Evolutionary conservation across 2,329 filamentous ascomycete genomes (phyloP).

Genomic region (Fusarium continuum): DNA sequence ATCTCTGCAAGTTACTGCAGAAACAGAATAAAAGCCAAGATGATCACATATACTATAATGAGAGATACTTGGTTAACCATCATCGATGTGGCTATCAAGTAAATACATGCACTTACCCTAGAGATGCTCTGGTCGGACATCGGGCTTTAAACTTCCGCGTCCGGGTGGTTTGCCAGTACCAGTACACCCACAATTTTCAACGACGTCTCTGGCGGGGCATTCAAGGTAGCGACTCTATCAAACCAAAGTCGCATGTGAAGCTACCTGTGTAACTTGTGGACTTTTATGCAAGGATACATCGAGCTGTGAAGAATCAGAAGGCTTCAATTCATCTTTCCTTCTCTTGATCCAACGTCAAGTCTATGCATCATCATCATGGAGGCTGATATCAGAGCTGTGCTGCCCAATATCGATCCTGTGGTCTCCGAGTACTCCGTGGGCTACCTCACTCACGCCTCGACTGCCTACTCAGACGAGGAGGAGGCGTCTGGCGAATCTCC

Average conservation of each 20-base stretch:
- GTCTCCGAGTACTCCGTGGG: slow-evolving; percentile 93
- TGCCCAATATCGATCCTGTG: slow-evolving; percentile 88
- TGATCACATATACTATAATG: neutral
- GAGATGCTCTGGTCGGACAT: slow-evolving; percentile 18
- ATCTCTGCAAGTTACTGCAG: neutral
- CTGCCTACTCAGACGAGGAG: slow-evolving; percentile 77
- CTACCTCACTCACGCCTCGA: slow-evolving; percentile 93
- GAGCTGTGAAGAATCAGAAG: neutral
- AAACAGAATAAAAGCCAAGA: neutral
- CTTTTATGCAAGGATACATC: neutral
- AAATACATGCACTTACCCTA: slow-evolving; percentile 11
- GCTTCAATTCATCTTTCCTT: neutral
- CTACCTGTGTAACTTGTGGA: neutral
- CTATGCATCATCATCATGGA: slow-evolving; percentile 69
- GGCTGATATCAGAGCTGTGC: slow-evolving; percentile 82
- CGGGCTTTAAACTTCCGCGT: slow-evolving; percentile 29
- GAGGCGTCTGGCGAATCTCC: slow-evolving; percentile 77
- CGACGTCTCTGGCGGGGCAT: slow-evolving; percentile 39
- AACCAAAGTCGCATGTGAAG: slow-evolving; percentile 14
- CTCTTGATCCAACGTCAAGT: neutral
- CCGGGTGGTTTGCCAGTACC: slow-evolving; percentile 3
- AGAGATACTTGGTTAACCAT: neutral
- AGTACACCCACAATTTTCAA: slow-evolving; percentile 42
- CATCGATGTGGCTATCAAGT: neutral
- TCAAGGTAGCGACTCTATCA: slow-evolving; percentile 27